Evolutionary conservation across 352 stramenopile species (phyloP), one percentile per base, ranked within the genome.

Genomic region (Aphanomyces euteiches): DNA sequence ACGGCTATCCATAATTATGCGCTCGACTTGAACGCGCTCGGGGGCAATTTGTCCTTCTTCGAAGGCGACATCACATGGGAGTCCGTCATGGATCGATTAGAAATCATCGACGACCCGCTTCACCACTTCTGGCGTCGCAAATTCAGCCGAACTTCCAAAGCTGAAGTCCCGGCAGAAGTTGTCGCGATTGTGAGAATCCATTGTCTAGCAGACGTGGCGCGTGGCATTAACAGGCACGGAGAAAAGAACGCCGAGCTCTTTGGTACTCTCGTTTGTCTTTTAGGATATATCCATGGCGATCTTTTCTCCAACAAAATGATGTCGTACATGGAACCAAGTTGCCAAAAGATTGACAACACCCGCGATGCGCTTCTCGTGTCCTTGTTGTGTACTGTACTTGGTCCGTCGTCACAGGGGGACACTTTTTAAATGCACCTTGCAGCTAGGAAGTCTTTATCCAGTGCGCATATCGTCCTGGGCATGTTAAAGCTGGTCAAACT

Each of bases 261-360:
- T n/a, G n/a, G n/a, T n/a, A n/a, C n/a, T n/a, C n/a, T n/a, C n/a
- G n/a, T n/a, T n/a, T n/a, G n/a, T n/a, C n/a, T n/a, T n/a, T n/a
- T n/a, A n/a, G n/a, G n/a, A n/a, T 58, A 28, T 28, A 2, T 28
- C 28, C 28, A 94, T 84, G 94, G 83, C 40, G 98, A 92, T 41
- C 96, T 95, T 57, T 99, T 99, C 66, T 93, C 84, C 47, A 98
- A 98, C 74, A 99, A n/a, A n/a, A n/a, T n/a, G n/a, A 99, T 78
- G 80, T 99, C 43, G 83, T 99, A 40, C 96, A 99, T 77, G 90
- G 92, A 1, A 99, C 97, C 38, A 99, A 99, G 79, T 84, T 84
- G 13, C 99, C 87, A 28, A 77, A n/a, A 98, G n/a, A 83, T 83
- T n/a, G 78, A 98, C 12, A 90, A 85, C 0, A 84, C 98, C 72